phyloP scores from a whole-genome alignment of 306 rosid species.

The Cucumis cinereus region DNA sequence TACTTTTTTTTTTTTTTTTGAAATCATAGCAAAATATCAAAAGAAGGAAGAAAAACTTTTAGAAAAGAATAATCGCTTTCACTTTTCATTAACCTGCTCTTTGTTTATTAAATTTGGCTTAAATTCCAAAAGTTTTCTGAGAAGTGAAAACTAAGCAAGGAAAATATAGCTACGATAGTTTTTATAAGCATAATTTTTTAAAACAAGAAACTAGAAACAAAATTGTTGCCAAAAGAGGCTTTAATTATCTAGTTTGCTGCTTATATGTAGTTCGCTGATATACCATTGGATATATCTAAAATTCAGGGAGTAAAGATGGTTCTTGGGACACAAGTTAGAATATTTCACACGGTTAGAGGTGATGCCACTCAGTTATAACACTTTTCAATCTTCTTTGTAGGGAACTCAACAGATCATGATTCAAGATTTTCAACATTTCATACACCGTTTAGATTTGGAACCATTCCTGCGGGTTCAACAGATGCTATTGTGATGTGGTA shows the following conservation, averaged over 20 bases:
- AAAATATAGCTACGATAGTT: not conserved
- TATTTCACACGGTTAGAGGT: constrained; percentile 8
- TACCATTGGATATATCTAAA: constrained; percentile 18
- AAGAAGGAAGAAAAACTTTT: not conserved
- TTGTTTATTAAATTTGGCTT: not conserved
- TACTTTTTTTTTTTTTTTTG: too few relatives aligned
- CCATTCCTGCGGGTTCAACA: constrained; percentile 94
- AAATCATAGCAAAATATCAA: not conserved
- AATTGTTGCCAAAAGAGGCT: not conserved
- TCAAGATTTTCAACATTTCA: constrained; percentile 37
- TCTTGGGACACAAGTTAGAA: constrained; percentile 18
- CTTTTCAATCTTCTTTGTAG: not conserved
- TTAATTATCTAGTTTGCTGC: not conserved
- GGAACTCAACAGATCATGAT: constrained; percentile 45
- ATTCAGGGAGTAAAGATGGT: constrained; percentile 24
- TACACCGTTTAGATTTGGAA: constrained; percentile 67
- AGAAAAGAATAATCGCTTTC: not conserved
- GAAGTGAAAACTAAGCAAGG: not conserved
- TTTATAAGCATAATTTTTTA: not conserved
- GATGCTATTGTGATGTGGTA: constrained; percentile 96
- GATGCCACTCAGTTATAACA: not conserved
- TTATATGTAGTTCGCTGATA: constrained; percentile 10
- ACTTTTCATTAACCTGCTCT: not conserved
- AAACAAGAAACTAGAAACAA: not conserved
- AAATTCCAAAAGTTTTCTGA: not conserved